A percentile compares a stretch with the other conserved stretches of the same genome.
phyloP scores from a whole-genome alignment of 331 rosid genomes.

The Malus hybrid region DNA sequence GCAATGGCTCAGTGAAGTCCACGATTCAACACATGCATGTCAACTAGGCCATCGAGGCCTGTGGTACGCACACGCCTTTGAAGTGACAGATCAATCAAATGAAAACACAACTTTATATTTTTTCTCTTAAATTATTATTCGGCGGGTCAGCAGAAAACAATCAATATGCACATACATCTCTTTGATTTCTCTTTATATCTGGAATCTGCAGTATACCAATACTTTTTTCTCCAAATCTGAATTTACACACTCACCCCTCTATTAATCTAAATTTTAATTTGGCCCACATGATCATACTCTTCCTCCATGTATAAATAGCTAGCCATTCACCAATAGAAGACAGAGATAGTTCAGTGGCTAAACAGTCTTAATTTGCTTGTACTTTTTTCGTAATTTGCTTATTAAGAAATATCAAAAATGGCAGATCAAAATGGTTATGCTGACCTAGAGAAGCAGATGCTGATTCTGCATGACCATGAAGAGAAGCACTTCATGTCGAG shows the following conservation, averaged over 20 bases:
- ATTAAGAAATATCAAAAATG: background rate
- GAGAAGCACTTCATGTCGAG: slow-evolving; percentile 95
- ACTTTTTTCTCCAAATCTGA: background rate
- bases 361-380: too few species aligned
- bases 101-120: background rate
- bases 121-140: background rate
- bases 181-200: background rate
- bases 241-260: background rate
- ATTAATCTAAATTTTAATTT: too few species aligned
- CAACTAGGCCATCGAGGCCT: background rate
- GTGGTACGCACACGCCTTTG: slow-evolving; percentile 11
- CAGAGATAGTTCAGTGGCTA: background rate
- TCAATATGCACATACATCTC: background rate
- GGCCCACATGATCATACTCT: background rate
- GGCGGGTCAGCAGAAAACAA: background rate
- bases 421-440: slow-evolving; percentile 12
- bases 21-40: background rate
- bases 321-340: background rate
- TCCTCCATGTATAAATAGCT: background rate
- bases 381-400: background rate
- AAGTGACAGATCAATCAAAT: background rate
- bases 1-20: too few species aligned
- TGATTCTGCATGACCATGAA: slow-evolving; percentile 44
- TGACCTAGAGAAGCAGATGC: slow-evolving; percentile 46
- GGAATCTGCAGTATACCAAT: slow-evolving; percentile 3